Base-by-base conservation (phyloP, 495 filamentous ascomycete genomes). In the Tuber aestivum region DNA sequence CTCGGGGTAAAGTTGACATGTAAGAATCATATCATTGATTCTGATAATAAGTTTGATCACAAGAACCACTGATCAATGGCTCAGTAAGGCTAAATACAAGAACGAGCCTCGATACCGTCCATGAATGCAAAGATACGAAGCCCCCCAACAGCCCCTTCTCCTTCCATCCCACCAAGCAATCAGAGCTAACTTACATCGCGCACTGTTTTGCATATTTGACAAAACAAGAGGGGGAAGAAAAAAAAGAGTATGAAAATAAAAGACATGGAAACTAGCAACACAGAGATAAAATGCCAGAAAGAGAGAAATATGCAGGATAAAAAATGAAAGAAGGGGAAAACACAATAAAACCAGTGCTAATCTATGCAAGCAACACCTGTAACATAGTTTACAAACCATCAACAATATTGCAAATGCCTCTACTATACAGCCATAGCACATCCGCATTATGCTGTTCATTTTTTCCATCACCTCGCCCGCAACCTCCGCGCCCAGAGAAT, bases 311-410 rank as follows among this genome's bases (percentile, higher is more conserved):
- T 61, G 50, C 50, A 73, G 75, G 72, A 74, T 75, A 73, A 75
- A 76, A 68, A 78, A 76, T 70, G 48, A 74, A 35, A 73, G 41
- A 74, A 69, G 21, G 56, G 44, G 71, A 70, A 72, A 76, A 72
- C 68, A 81, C 75, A 77, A 78, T 32, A 81, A 78, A 72, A 73
- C 75, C 76, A 79, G 76, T 50, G 78, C 75, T 73, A 79, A 77
- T 79, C 78, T 79, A 79, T 78, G 77, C 76, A 70, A 75, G 70
- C 72, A 79, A 79, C 77, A 79, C 76, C 72, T 79, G 72, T 79
- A 79, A 79, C 50, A 77, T 79, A 79, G 77, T 79, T 72, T 79
- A 79, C 78, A 79, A 79, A 79, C 78, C 78, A 79, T 79, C 72
- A 79, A 73, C 76, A 75, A 75, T 78, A 76, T 70, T 72, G 71